These are phyloP conservation scores for Lentinus tigrinus DNA, from an alignment of 768 basidiomycete genomes.

Conservation along the genomic window DNA sequence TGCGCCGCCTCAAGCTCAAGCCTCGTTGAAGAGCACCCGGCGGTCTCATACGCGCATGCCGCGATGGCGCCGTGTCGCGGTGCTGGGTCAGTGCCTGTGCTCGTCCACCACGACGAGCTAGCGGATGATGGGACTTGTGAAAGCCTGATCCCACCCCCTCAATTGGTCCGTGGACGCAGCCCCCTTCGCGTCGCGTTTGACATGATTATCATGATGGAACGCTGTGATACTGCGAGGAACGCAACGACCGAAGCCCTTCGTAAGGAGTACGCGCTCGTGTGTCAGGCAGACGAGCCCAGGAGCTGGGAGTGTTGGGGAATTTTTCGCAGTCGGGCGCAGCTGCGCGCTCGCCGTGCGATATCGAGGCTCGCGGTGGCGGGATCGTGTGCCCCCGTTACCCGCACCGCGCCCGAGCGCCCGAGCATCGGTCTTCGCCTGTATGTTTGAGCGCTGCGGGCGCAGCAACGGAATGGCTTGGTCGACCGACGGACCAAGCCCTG, in stretches of 20 bases:
- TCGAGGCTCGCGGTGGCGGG: too few relatives aligned
- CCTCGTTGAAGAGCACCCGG: too few relatives aligned
- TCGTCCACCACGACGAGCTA: not conserved
- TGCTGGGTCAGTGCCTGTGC: not conserved
- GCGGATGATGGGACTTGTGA: not conserved
- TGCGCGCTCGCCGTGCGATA: too few relatives aligned
- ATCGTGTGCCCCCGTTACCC: too few relatives aligned
- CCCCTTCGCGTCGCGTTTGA: not conserved
- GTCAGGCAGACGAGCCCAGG: not conserved
- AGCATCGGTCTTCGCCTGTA: too few relatives aligned
- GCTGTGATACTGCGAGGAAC: not conserved
- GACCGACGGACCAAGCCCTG: not conserved
- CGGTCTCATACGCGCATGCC: not conserved
- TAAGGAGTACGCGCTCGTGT: not conserved
- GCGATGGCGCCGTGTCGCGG: not conserved
- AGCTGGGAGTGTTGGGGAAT: not conserved
- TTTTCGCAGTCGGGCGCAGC: not conserved
- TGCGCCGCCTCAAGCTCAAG: too few relatives aligned
- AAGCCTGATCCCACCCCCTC: not conserved
- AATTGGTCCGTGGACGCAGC: not conserved
- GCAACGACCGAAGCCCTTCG: not conserved
- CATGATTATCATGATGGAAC: constrained; percentile 2
- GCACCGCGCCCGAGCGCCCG: too few relatives aligned
- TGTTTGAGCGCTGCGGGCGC: not conserved
- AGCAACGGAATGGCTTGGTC: not conserved